These are phyloP conservation scores for Mycena latifolia DNA, from an alignment of 768 basidiomycete species.

Conservation along the genomic window DNA sequence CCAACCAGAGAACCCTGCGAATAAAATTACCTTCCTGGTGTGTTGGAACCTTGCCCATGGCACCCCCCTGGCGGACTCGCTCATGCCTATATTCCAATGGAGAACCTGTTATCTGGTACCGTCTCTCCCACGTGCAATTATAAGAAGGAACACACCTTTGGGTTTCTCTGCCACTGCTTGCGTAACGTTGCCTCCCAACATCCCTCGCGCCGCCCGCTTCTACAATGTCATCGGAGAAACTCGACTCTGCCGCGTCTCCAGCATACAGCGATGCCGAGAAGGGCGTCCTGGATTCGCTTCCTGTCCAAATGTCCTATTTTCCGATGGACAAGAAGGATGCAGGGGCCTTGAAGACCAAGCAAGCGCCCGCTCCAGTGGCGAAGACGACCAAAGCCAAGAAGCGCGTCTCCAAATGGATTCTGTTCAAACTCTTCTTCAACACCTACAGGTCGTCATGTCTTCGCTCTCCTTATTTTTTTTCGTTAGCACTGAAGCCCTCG, in stretches of 20 bases:
- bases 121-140: constrained; percentile 39
- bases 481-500: constrained; percentile 4
- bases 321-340: constrained; percentile 49
- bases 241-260: constrained; percentile 47
- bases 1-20: constrained; percentile 25
- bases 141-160: constrained; percentile 40
- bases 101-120: constrained; percentile 29
- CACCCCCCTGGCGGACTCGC: constrained; percentile 20
- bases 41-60: constrained; percentile 22
- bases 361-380: constrained; percentile 47
- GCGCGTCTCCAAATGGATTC: constrained; percentile 70
- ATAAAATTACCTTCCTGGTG: constrained; percentile 25
- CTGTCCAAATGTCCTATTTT: constrained; percentile 45
- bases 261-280: constrained; percentile 69
- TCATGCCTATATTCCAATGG: constrained; percentile 24
- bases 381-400: constrained; percentile 63
- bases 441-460: constrained; percentile 64
- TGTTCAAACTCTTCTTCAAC: constrained; percentile 77
- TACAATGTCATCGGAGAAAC: constrained; percentile 58
- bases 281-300: constrained; percentile 62
- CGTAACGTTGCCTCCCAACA: constrained; percentile 26
- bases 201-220: constrained; percentile 31
- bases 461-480: not conserved
- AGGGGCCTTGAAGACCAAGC: constrained; percentile 50
- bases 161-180: constrained; percentile 32